These are phyloP conservation scores for Coemansia sp. DNA, from an alignment of 192 early-diverging fungal species.

Conservation along the genomic window DNA sequence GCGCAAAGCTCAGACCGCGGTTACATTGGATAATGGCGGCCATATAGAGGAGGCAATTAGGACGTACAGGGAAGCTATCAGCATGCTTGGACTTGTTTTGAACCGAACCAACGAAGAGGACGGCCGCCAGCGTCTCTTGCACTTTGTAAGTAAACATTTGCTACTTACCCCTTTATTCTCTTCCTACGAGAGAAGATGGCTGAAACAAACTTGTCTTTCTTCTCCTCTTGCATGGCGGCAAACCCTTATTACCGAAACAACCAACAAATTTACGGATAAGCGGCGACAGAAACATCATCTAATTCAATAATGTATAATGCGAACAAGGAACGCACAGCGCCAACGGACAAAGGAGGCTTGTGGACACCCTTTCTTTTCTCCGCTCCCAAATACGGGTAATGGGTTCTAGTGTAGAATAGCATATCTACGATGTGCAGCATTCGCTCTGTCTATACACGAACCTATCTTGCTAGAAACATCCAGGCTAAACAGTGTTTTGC, in stretches of 20 bases:
- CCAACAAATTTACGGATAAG: constrained; percentile 1
- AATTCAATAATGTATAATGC: background rate
- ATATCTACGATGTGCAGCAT: background rate
- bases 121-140: constrained; percentile 51
- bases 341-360: background rate
- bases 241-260: constrained; percentile 7
- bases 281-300: background rate
- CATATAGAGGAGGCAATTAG: constrained; percentile 53
- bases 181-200: background rate
- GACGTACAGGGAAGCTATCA: constrained; percentile 57
- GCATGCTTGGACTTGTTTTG: constrained; percentile 55
- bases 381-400: constrained; percentile 1
- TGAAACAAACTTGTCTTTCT: background rate
- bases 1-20: constrained; percentile 55
- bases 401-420: background rate
- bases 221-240: background rate
- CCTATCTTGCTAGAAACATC: background rate
- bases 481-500: background rate
- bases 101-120: constrained; percentile 53
- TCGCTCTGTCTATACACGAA: background rate
- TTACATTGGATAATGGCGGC: constrained; percentile 52
- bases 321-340: background rate
- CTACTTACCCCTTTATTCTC: background rate
- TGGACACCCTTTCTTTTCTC: background rate
- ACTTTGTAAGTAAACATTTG: constrained; percentile 50